Percentiles rank a stretch among this genome's conserved stretches.
Conservation (phyloP, 192 early-diverging fungal species). For the Linderina pennispora region DNA sequence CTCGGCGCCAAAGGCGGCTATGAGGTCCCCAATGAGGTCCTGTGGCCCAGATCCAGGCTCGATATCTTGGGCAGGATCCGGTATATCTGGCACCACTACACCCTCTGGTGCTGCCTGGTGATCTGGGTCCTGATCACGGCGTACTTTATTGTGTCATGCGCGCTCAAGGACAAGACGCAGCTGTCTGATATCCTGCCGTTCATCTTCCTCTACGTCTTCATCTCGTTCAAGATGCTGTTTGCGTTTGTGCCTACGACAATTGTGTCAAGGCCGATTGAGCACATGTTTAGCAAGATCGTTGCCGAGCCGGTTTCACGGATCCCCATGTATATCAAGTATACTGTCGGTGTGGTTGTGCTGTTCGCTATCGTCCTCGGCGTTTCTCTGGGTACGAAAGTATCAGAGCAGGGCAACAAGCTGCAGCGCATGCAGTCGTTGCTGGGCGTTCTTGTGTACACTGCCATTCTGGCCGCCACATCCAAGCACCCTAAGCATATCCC, state of each 20-base stretch:
- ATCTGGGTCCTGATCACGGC: slow-evolving; percentile 53
- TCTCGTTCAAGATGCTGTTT: slow-evolving; percentile 47
- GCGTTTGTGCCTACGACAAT: slow-evolving; percentile 27
- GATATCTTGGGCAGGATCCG: slow-evolving; percentile 1
- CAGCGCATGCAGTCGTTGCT: slow-evolving; percentile 69
- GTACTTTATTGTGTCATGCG: slow-evolving; percentile 57
- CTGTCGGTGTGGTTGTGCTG: background rate
- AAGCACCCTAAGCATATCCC: slow-evolving; percentile 57
- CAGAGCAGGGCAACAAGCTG: slow-evolving; percentile 49
- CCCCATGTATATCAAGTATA: slow-evolving; percentile 41
- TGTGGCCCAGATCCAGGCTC: background rate
- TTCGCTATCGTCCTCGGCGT: slow-evolving; percentile 30
- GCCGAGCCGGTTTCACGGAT: slow-evolving; percentile 18
- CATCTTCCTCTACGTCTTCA: slow-evolving; percentile 48
- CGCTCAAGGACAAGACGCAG: slow-evolving; percentile 45
- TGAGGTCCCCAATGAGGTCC: too few species aligned
- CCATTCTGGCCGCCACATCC: slow-evolving; percentile 50
- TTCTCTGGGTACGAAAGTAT: slow-evolving; percentile 14
- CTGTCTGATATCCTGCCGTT: slow-evolving; percentile 47
- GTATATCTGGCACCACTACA: slow-evolving; percentile 11
- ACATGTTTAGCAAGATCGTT: background rate
- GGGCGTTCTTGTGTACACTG: slow-evolving; percentile 58
- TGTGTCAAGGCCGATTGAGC: slow-evolving; percentile 11
- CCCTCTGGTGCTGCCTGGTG: slow-evolving; percentile 21
- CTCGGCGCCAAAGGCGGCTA: too few species aligned